These are phyloP conservation scores for Wickerhamomyces sp. DNA, from an alignment of 1,139 yeast species.

Conservation along the genomic window DNA sequence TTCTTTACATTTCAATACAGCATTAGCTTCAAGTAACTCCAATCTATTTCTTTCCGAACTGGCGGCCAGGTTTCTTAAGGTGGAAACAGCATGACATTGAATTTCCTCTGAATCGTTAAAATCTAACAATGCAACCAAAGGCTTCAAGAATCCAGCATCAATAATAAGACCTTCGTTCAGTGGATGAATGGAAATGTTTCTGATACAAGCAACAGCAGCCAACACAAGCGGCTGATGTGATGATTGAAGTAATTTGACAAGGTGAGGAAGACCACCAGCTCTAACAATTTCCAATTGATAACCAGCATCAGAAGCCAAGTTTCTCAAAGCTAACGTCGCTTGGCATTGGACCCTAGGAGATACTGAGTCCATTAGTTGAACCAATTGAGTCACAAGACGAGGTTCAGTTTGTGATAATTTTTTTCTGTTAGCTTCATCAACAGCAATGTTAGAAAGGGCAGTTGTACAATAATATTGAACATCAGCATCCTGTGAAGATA, in stretches of 20 bases:
- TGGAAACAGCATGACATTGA: constrained; percentile 96
- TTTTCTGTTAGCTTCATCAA: constrained; percentile 85
- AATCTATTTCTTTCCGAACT: constrained; percentile 88
- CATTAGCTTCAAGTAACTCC: constrained; percentile 91
- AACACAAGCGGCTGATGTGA: constrained; percentile 87
- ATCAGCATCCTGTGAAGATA: constrained; percentile 87
- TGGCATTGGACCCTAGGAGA: constrained; percentile 97
- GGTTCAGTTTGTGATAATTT: constrained; percentile 91
- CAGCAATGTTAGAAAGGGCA: constrained; percentile 94
- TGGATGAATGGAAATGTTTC: constrained; percentile 95
- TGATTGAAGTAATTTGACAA: constrained; percentile 81
- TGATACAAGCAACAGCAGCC: constrained; percentile 97
- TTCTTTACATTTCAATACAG: constrained; percentile 89
- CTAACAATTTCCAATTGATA: constrained; percentile 95
- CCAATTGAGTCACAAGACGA: constrained; percentile 83
- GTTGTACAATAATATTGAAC: constrained; percentile 98
- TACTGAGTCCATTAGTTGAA: constrained; percentile 85
- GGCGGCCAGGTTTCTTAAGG: constrained; percentile 93
- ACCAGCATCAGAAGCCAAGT: constrained; percentile 85
- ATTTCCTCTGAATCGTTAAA: constrained; percentile 89
- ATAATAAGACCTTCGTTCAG: constrained; percentile 91
- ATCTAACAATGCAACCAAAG: constrained; percentile 80
- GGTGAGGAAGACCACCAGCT: constrained; percentile 91
- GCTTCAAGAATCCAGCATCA: constrained; percentile 92
- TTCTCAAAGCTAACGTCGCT: constrained; percentile 93